Conservation (phyloP, 2,329 filamentous ascomycete genomes). For the Fusarium sp. region DNA sequence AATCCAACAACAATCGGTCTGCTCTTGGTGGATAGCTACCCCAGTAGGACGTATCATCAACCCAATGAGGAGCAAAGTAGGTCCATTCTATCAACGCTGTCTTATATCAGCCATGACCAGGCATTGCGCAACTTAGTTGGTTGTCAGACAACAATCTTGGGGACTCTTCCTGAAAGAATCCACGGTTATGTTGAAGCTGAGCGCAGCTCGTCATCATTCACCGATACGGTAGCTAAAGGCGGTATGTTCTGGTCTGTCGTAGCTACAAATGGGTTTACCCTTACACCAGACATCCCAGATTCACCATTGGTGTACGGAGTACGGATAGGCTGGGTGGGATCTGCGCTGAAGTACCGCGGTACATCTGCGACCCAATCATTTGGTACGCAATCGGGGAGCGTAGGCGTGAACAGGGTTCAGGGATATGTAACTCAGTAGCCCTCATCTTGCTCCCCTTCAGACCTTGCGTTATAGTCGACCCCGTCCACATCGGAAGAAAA, state of each 20-base stretch:
- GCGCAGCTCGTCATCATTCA: background rate
- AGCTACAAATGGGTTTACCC: background rate
- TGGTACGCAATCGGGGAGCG: constrained; percentile 41
- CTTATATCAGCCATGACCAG: background rate
- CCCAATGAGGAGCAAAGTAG: constrained; percentile 20
- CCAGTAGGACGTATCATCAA: constrained; percentile 25
- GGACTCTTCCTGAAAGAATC: background rate
- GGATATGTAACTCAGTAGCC: constrained; percentile 37
- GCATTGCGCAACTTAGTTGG: background rate
- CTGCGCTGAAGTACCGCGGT: constrained; percentile 24
- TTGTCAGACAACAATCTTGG: background rate
- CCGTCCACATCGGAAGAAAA: background rate
- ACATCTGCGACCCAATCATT: constrained; percentile 41
- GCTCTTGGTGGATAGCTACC: constrained; percentile 8
- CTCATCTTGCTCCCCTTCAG: constrained; percentile 38
- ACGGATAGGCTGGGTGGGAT: constrained; percentile 7
- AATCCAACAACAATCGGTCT: constrained; percentile 19
- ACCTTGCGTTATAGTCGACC: constrained; percentile 4
- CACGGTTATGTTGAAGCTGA: background rate
- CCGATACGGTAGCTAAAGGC: background rate
- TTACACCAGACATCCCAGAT: background rate
- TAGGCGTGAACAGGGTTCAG: constrained; percentile 42
- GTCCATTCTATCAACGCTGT: constrained; percentile 15
- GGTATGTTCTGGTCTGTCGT: background rate
- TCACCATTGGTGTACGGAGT: background rate